Percentiles rank a stretch among this genome's conserved stretches.
phyloP scores from a whole-genome alignment of 176 grass and related monocot species.

The Paspalum notatum region DNA sequence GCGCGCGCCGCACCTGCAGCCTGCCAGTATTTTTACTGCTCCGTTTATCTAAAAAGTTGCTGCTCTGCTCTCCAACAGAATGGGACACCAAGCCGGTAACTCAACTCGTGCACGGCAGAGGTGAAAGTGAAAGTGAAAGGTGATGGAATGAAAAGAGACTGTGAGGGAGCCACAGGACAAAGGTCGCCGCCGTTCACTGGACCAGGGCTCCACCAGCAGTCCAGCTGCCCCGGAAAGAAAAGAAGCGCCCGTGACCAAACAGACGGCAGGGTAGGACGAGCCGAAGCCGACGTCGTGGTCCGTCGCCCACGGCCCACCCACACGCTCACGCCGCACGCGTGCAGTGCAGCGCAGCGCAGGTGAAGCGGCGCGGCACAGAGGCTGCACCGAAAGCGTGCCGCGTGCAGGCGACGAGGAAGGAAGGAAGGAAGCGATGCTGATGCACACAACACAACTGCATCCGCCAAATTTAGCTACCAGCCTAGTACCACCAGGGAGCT shows the following conservation, averaged over 20 bases:
- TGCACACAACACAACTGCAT: background rate
- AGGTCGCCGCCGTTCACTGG: background rate
- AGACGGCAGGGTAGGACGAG: too few species aligned
- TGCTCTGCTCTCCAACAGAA: too few species aligned
- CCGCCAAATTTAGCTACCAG: constrained; percentile 25
- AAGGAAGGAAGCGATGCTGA: background rate
- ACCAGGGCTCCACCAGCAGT: background rate
- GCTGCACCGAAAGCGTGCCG: background rate
- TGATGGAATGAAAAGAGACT: too few species aligned
- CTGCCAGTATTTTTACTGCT: too few species aligned
- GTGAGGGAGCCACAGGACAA: background rate
- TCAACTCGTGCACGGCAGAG: constrained; percentile 12
- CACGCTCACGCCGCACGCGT: background rate
- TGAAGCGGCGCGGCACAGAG: too few species aligned
- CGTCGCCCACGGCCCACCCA: background rate
- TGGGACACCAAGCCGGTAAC: background rate
- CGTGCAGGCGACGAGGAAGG: background rate
- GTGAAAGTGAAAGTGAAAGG: too few species aligned
- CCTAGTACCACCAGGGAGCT: background rate
- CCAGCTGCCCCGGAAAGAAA: background rate
- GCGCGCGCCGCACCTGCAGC: background rate
- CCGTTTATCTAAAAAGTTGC: too few species aligned
- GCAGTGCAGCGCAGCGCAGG: background rate
- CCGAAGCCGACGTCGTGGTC: background rate
- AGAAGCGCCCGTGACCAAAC: background rate